Base-by-base conservation (phyloP, 2,329 filamentous ascomycete genomes). In the Claviceps monticola region DNA sequence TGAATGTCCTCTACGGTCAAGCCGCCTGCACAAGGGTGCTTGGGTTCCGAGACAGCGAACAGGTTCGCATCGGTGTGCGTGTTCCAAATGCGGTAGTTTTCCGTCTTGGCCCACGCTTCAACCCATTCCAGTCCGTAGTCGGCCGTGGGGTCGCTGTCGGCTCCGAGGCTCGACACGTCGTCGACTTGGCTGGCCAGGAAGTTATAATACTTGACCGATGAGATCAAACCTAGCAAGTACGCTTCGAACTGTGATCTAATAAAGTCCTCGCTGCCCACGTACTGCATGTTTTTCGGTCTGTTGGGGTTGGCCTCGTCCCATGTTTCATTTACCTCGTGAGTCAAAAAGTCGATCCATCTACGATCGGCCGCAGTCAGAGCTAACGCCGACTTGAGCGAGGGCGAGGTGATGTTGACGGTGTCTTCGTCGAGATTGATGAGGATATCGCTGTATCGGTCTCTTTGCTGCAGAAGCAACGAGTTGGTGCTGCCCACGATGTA, bases 401-500 rank as follows among this genome's bases (percentile, higher is more conserved):
- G 71, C 0, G 89, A 95, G 0, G 85, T 86, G 56, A 96, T 87
- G 60, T 81, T 91, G 59, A 97, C 82, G 2, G 80, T 86, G 58
- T 85, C 80, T 56, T 96, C 90, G 65, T 98, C 93, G 19, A 98
- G 82, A 64, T 98, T 96, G 64, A 98, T 89, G 54, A 98, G 76
- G 38, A 97, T 88, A 62, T 98, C 93, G 66, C 89, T 95, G 66
- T 98, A 97, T 45, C 89, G 82, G 64, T 98, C 91, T 66, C 83
- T 94, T 65, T 98, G 93, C 62, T 96, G 90, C 11, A 98, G 72
- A 37, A 98, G 75, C 23, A 98, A 75, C 5, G 89, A 95, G 66
- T 98, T 98, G 39, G 93, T 98, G 58, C 90, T 96, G 56, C 93
- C 93, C 53, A 98, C 90, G 51, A 98, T 86, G 62, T 97, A 98